phyloP scores from a whole-genome alignment of 169 alveolate species.

The Ichthyophthirius multifiliis region DNA sequence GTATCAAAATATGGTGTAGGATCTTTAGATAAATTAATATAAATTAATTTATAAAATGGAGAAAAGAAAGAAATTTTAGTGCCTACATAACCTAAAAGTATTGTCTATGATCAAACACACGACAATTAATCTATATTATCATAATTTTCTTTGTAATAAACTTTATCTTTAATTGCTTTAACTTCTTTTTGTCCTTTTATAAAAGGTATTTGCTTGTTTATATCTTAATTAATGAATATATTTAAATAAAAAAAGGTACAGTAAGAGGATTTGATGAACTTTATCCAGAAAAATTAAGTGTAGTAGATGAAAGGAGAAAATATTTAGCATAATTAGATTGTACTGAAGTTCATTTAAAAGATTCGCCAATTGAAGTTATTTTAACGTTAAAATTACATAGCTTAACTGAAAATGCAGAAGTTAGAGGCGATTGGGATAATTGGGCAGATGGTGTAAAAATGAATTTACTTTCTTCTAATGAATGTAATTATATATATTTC shows the following conservation, averaged over 20 bases:
- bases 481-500: background rate
- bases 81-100: constrained; percentile 69
- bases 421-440: constrained; percentile 82
- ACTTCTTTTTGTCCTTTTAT: constrained; percentile 81
- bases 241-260: constrained; percentile 65
- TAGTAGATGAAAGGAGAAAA: constrained; percentile 84
- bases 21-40: background rate
- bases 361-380: background rate
- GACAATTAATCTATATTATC: constrained; percentile 87
- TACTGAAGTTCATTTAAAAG: constrained; percentile 23
- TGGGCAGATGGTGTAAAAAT: constrained; percentile 77
- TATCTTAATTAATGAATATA: background rate
- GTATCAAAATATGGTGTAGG: constrained; percentile 10
- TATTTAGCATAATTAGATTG: constrained; percentile 55
- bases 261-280: constrained; percentile 91
- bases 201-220: background rate
- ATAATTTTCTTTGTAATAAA: constrained; percentile 65
- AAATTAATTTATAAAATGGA: constrained; percentile 5
- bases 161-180: constrained; percentile 83
- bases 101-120: constrained; percentile 92
- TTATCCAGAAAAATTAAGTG: constrained; percentile 83
- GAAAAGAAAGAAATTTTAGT: constrained; percentile 32
- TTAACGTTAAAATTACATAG: background rate
- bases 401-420: constrained; percentile 57
- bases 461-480: constrained; percentile 40